Evolutionary conservation across 352 stramenopile species (phyloP).

Genomic region (Phytophthora hybrid): DNA sequence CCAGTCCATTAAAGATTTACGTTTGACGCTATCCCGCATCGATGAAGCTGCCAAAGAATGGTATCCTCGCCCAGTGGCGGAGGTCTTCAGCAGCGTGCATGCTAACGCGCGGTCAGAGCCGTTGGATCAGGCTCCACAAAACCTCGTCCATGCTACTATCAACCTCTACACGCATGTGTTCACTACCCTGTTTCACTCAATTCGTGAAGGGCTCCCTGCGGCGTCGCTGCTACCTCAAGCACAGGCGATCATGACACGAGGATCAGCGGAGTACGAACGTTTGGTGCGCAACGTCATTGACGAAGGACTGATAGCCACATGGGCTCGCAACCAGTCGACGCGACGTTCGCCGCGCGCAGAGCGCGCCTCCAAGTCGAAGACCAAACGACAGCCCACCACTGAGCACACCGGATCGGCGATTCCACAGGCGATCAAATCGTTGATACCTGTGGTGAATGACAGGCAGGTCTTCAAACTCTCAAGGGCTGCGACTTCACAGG

Average conservation of each 20-base stretch:
- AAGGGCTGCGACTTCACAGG: conserved; percentile 3
- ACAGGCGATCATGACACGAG: not conserved
- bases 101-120: not conserved
- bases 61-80: not conserved
- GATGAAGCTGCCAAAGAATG: not conserved
- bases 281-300: conserved; percentile 1
- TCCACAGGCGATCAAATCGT: not conserved
- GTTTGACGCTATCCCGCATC: not conserved
- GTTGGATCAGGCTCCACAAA: not conserved
- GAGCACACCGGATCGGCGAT: too few relatives aligned
- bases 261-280: not conserved
- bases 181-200: not conserved
- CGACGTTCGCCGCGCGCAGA: not conserved
- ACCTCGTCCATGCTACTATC: not conserved
- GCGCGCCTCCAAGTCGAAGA: too few relatives aligned
- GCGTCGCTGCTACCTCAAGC: not conserved
- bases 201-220: not conserved
- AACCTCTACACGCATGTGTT: conserved; percentile 18
- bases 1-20: not conserved
- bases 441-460: not conserved
- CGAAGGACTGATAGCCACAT: conserved; percentile 5
- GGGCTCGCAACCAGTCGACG: not conserved
- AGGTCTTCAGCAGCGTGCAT: conserved; percentile 2
- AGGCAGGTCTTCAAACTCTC: not conserved
- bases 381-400: too few relatives aligned